Evolutionary conservation across 768 basidiomycete genomes (phyloP), one percentile per base, ranked within the genome.

Genomic region (Naganishia friedmannii): DNA sequence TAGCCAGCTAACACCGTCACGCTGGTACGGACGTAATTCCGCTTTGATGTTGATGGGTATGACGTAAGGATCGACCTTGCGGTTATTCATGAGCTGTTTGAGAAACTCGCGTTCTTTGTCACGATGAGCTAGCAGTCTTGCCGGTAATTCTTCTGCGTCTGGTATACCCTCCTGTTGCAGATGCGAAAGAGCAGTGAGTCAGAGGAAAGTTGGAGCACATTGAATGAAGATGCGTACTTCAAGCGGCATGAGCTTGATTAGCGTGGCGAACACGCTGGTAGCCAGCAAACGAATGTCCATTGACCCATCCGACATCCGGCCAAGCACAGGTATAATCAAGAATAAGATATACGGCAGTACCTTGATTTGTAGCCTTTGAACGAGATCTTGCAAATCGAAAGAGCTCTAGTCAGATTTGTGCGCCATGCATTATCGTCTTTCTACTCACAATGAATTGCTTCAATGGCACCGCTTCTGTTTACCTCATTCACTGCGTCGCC

Each of bases 1-100:
- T 21, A 99, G 85, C 96, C 96, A 99, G 79, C 92, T 98, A 73
- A 99, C 91, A 39, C 96, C 96, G 68, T 99, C 96, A 82, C 92
- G 91, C 81, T 99, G 96, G 79, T 99, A 99, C 79, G 93, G 92
- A 70, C 96, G 89, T 57, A 99, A 84, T 74, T 97, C 92, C 37
- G 94, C 93, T 69, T 94, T 91, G 84, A 99, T 91, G 31, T 83
- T 82, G 67, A 93, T 87, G 0, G 96, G 93, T 0, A 99, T 87
- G 51, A 83, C 82, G 79, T 97, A 99, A 72, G 89, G 88, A 74
- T 93, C 91, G 19, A 97, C 93, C 81, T 98, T 96, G 75, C 85
- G 89, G 15, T 96, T 96, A 77, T 97, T 96, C 39, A 99, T 87
- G 10, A 99, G 85, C 78, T 99, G 96, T 53, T 87, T 88, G 54